Evolutionary conservation across 2,329 filamentous ascomycete species (phyloP).

Genomic region (Diaporthe humulicola): DNA sequence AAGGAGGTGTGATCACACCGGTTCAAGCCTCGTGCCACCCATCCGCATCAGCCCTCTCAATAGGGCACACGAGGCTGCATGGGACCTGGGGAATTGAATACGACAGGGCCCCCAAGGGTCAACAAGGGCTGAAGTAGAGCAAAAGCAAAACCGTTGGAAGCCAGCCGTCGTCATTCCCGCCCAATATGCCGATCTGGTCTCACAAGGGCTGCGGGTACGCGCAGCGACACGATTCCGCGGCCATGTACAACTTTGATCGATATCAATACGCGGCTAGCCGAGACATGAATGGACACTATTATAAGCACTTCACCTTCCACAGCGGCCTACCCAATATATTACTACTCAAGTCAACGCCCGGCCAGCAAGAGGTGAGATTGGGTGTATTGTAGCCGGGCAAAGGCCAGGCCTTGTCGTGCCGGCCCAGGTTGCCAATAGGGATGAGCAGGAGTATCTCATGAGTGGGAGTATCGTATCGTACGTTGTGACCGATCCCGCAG

Average conservation of each 20-base stretch:
- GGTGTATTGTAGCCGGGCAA: not conserved
- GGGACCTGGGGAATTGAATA: not conserved
- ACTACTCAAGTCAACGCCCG: not conserved
- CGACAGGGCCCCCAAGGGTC: not conserved
- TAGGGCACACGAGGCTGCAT: conserved; percentile 16
- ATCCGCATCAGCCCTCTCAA: conserved; percentile 13
- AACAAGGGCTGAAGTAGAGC: not conserved
- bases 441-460: too few species aligned
- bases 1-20: conserved; percentile 13
- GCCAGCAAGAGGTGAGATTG: not conserved
- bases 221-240: conserved; percentile 1
- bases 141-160: conserved; percentile 22
- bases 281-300: conserved; percentile 11
- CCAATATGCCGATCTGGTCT: conserved; percentile 15
- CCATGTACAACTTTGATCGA: not conserved
- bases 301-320: not conserved
- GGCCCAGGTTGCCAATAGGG: not conserved
- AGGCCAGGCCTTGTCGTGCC: not conserved
- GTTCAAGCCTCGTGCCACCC: conserved; percentile 18
- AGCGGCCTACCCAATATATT: not conserved
- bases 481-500: conserved; percentile 6
- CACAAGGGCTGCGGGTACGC: not conserved
- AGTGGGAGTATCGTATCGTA: not conserved
- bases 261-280: conserved; percentile 15
- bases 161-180: conserved; percentile 1